Percentiles rank a stretch among this genome's conserved stretches.
Evolutionary conservation across 2,329 filamentous ascomycete species (phyloP).

Genomic region (Cryphonectria japonica): DNA sequence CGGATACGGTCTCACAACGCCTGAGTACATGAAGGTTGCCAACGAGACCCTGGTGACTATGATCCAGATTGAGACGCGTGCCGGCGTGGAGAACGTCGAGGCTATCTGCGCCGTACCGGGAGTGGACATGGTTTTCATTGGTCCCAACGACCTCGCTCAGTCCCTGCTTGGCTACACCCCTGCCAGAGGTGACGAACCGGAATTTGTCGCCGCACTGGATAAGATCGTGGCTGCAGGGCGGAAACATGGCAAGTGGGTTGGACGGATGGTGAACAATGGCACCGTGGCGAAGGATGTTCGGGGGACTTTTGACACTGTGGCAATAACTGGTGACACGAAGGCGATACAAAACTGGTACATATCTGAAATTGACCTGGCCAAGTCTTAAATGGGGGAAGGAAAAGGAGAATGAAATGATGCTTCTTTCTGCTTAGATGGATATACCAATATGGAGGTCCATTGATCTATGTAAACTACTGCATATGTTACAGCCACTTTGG

Average conservation of each 20-base stretch:
- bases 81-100: slow-evolving; percentile 50
- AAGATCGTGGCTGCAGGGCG: slow-evolving; percentile 49
- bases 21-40: slow-evolving; percentile 54
- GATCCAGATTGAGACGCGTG: slow-evolving; percentile 50
- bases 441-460: not conserved
- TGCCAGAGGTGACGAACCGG: slow-evolving; percentile 50
- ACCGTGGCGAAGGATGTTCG: slow-evolving; percentile 44
- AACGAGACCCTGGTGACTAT: slow-evolving; percentile 51
- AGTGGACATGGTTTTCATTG: slow-evolving; percentile 50
- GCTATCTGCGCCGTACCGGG: slow-evolving; percentile 47
- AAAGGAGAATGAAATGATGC: not conserved
- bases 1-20: slow-evolving; percentile 47
- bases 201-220: slow-evolving; percentile 50
- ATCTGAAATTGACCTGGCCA: slow-evolving; percentile 44
- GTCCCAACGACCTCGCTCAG: slow-evolving; percentile 50
- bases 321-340: slow-evolving; percentile 50
- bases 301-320: slow-evolving; percentile 47
- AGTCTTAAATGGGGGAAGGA: slow-evolving; percentile 34
- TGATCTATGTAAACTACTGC: not conserved
- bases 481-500: not conserved
- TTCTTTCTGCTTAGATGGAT: not conserved
- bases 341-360: slow-evolving; percentile 56
- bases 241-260: slow-evolving; percentile 56
- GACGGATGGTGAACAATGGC: slow-evolving; percentile 51
- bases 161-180: slow-evolving; percentile 50